A percentile compares a stretch with the other conserved stretches of the same genome.
phyloP scores from a whole-genome alignment of 768 basidiomycete genomes.

The Tricholoma bakamatsutake region DNA sequence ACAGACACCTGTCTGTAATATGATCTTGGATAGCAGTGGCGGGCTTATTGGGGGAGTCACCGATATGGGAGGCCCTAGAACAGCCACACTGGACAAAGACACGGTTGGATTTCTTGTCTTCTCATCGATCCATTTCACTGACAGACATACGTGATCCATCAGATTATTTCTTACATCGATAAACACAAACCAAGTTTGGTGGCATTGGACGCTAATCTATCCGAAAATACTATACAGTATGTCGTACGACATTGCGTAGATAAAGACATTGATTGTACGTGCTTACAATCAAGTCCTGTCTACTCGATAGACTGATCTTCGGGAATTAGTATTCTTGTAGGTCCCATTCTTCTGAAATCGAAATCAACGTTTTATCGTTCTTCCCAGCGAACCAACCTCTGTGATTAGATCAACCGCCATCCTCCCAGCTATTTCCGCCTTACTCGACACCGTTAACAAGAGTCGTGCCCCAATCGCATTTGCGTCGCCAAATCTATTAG shows the following conservation, averaged over 20 bases:
- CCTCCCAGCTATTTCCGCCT: conserved; percentile 51
- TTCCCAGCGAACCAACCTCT: conserved; percentile 86
- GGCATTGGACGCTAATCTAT: conserved; percentile 74
- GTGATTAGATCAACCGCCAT: conserved; percentile 72
- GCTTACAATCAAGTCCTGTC: background rate
- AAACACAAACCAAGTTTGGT: conserved; percentile 50
- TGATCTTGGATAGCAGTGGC: conserved; percentile 70
- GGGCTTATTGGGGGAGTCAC: conserved; percentile 82
- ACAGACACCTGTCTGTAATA: conserved; percentile 79
- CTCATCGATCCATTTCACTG: background rate
- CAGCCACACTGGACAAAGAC: conserved; percentile 40
- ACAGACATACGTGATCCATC: background rate
- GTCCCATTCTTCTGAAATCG: conserved; percentile 15
- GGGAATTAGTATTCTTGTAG: conserved; percentile 66
- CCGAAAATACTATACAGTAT: conserved; percentile 41
- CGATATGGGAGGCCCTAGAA: conserved; percentile 67
- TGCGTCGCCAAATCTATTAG: conserved; percentile 81
- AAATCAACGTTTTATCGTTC: conserved; percentile 2
- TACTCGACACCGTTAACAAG: conserved; percentile 18
- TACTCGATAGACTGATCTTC: background rate
- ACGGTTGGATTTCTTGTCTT: conserved; percentile 27
- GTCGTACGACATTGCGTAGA: conserved; percentile 48
- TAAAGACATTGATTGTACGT: conserved; percentile 49
- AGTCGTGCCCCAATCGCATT: conserved; percentile 51
- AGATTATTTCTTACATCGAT: conserved; percentile 51